Evolutionary conservation across 495 filamentous ascomycete genomes (phyloP), one percentile per base, ranked within the genome.

Genomic region (Talaromyces ruber): DNA sequence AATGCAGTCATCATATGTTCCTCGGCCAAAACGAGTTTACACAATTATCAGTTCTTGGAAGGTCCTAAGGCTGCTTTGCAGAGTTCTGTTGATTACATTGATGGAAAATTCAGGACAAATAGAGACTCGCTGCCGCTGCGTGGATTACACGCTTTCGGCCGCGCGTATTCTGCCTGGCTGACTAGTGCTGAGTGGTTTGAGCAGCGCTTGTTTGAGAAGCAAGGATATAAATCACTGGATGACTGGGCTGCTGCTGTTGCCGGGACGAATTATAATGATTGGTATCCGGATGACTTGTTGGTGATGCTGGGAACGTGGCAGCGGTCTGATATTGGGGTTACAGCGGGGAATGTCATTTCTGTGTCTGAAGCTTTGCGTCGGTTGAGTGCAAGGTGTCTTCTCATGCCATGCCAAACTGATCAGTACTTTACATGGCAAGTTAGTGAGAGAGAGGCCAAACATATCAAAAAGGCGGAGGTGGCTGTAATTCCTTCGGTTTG

Each of bases 41-140:
- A 88, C 63, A 89, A 88, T 63, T 79, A 86, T 51, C 84, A 87
- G 11, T 86, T 88, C 64, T 74, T 89, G 4, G 86, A 88, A 64
- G 86, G 86, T 0, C 81, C 86, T 0, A 89, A 87, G 66, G 75
- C 72, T 39, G 82, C 85, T 3, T 67, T 89, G 24, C 60, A 64
- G 60, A 70, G 60, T 43, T 74, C 64, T 16, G 65, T 64, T 28
- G 70, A 64, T 62, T 78, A 61, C 76, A 79, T 63, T 65, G 76
- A 43, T 81, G 79, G 79, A 76, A 67, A 11, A 59, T 67, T 39
- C 71, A 77, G 62, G 72, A 80, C 64, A 72, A 67, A 56, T 64
- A 62, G 39, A 18, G 50, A 25, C 9, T 8, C 37, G 4, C 6
- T 11, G 21, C 63, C 64, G 5, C n/a, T 70, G 6, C 74, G 77